Evolutionary conservation across 345 rosid genomes (phyloP).

Genomic region (Lepidium aucheri): DNA sequence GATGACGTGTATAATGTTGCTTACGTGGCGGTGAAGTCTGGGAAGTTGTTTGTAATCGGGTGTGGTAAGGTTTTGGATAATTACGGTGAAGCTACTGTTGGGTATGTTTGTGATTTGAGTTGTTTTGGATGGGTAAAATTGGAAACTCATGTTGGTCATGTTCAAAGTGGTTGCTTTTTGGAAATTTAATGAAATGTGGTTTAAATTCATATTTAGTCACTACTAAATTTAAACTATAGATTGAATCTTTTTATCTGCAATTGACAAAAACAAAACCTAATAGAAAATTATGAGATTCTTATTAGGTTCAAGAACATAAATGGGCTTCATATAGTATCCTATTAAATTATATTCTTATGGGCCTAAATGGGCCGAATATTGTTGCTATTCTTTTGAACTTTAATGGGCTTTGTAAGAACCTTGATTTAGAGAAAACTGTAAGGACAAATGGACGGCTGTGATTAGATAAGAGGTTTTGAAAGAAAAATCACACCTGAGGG

Average conservation of each 20-base stretch:
- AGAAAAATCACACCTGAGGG: slow-evolving; percentile 29
- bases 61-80: slow-evolving; percentile 24
- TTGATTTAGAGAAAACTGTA: neutral
- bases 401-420: neutral
- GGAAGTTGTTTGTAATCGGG: slow-evolving; percentile 56
- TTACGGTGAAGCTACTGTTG: slow-evolving; percentile 11
- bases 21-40: slow-evolving; percentile 34
- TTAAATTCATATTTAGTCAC: no score
- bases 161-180: slow-evolving; percentile 54
- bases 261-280: no score
- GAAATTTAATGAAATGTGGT: slow-evolving; percentile 36
- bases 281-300: no score
- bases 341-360: neutral
- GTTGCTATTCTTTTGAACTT: neutral
- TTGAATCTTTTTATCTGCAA: no score
- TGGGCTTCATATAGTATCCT: neutral
- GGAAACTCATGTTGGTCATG: slow-evolving; percentile 42
- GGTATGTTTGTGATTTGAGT: slow-evolving; percentile 12
- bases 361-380: neutral
- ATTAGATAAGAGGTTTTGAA: slow-evolving; percentile 11
- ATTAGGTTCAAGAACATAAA: no score
- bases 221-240: no score
- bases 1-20: slow-evolving; percentile 34
- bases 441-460: slow-evolving; percentile 10
- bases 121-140: slow-evolving; percentile 38